phyloP scores from a whole-genome alignment of 176 grass and related monocot species.

The Eremochloa ophiuroides region DNA sequence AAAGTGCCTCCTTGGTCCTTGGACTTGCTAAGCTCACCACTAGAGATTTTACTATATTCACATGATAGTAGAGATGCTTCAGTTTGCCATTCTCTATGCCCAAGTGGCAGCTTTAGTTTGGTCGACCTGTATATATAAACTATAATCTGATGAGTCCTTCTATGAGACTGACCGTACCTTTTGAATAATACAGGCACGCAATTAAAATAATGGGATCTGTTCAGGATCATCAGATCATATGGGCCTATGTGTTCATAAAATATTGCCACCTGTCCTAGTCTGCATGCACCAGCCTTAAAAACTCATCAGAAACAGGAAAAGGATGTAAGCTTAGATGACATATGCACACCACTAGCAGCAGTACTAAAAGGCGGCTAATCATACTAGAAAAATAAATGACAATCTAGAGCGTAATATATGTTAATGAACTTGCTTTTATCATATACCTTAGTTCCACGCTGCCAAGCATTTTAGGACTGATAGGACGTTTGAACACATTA shows the following conservation, averaged over 20 bases:
- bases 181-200: conserved; percentile 32
- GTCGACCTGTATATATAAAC: conserved; percentile 1
- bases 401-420: background rate
- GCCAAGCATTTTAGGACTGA: conserved; percentile 11
- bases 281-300: conserved; percentile 14
- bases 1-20: conserved; percentile 24
- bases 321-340: conserved; percentile 23
- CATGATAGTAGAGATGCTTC: background rate
- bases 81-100: background rate
- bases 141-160: background rate
- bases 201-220: conserved; percentile 40
- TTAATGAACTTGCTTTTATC: conserved; percentile 6
- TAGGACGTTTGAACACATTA: background rate
- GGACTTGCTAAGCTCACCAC: conserved; percentile 8
- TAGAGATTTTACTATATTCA: background rate
- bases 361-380: conserved; percentile 11
- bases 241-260: conserved; percentile 24
- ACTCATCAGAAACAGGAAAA: conserved; percentile 15
- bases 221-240: conserved; percentile 54
- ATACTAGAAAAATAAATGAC: conserved; percentile 25
- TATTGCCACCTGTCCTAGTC: conserved; percentile 37
- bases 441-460: conserved; percentile 6
- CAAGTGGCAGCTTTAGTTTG: conserved; percentile 16
- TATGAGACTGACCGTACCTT: background rate
- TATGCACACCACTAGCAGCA: conserved; percentile 17